phyloP scores from a whole-genome alignment of 176 grass and related monocot genomes.

The Elymus sibiricus region DNA sequence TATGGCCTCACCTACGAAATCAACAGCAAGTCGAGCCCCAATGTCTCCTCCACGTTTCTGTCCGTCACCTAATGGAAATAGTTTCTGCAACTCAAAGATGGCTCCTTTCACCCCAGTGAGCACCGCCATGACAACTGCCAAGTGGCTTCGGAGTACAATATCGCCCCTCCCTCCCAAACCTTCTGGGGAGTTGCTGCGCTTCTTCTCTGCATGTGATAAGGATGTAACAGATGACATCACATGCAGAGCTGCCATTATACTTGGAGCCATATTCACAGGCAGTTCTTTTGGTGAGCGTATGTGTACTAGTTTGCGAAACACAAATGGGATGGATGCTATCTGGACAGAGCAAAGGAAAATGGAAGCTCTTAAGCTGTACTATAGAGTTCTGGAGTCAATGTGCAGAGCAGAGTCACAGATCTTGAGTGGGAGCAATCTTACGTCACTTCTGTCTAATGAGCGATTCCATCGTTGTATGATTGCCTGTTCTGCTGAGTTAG shows the following conservation, averaged over 20 bases:
- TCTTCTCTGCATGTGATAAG: constrained; percentile 74
- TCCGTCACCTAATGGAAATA: constrained; percentile 46
- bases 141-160: constrained; percentile 83
- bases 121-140: constrained; percentile 93
- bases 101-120: constrained; percentile 91
- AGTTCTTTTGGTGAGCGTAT: constrained; percentile 65
- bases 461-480: constrained; percentile 97
- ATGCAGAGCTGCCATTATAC: constrained; percentile 76
- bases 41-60: constrained; percentile 83
- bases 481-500: constrained; percentile 91
- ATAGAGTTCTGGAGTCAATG: constrained; percentile 87
- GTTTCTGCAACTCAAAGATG: constrained; percentile 48
- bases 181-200: constrained; percentile 63
- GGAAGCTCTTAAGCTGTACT: constrained; percentile 88
- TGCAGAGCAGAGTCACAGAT: constrained; percentile 85
- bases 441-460: constrained; percentile 76
- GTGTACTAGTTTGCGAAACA: constrained; percentile 38
- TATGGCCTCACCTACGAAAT: constrained; percentile 78
- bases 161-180: constrained; percentile 79
- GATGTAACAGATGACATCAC: constrained; percentile 66
- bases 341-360: constrained; percentile 98
- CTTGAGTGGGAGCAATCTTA: constrained; percentile 75
- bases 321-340: constrained; percentile 80
- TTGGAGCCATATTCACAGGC: constrained; percentile 76
- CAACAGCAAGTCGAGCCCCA: constrained; percentile 64